A percentile compares a stretch with the other conserved stretches of the same genome.
Evolutionary conservation across 306 rosid genomes (phyloP).

Genomic region (Cotoneaster glaucophyllus): DNA sequence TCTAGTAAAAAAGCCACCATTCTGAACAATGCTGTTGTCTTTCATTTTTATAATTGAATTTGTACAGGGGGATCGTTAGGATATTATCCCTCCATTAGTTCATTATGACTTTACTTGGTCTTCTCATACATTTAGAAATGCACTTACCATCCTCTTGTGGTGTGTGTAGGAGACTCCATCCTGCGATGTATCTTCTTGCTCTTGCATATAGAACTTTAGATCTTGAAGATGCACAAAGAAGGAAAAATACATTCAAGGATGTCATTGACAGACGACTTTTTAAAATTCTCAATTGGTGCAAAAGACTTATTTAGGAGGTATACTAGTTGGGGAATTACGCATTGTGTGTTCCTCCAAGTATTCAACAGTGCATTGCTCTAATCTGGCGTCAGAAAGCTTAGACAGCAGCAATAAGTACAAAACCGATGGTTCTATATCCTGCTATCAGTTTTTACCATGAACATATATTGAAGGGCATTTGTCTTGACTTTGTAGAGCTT

Average conservation of each 20-base stretch:
- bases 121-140: not conserved
- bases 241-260: constrained; percentile 43
- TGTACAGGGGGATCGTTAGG: not conserved
- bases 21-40: not conserved
- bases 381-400: not conserved
- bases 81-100: not conserved
- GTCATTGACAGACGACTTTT: constrained; percentile 41
- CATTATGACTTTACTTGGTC: not conserved
- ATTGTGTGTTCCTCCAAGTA: not conserved
- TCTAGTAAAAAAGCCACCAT: not conserved
- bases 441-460: constrained; percentile 8
- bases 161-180: constrained; percentile 84
- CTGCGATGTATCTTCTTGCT: constrained; percentile 86
- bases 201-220: constrained; percentile 94
- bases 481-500: not conserved
- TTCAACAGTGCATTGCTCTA: not conserved
- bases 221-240: constrained; percentile 68
- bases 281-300: constrained; percentile 74
- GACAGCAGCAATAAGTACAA: not conserved
- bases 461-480: not conserved
- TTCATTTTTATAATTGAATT: not conserved
- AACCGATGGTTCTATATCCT: not conserved
- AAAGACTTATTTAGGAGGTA: constrained; percentile 47
- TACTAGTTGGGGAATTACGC: constrained; percentile 6
- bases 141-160: constrained; percentile 23